Evolutionary conservation across 257 asterid species (phyloP).

Genomic region (Sherardia arvensis): DNA sequence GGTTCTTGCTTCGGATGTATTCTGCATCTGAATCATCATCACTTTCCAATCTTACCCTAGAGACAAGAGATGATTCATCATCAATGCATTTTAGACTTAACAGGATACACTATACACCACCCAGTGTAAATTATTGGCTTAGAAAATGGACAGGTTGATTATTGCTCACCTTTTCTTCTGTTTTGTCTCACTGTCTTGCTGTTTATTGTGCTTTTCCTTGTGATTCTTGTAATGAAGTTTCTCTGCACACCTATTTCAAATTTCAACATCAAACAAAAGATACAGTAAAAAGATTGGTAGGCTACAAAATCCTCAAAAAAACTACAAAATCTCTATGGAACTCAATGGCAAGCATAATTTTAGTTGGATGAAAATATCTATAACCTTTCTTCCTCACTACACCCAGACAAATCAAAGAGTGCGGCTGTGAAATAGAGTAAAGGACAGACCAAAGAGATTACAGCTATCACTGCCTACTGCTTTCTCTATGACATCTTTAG

Average conservation of each 20-base stretch:
- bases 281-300: background rate
- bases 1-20: conserved; percentile 34
- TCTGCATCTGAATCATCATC: conserved; percentile 39
- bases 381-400: background rate
- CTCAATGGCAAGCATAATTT: background rate
- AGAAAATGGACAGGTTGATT: background rate
- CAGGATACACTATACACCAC: background rate
- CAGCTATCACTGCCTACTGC: background rate
- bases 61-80: conserved; percentile 17
- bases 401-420: background rate
- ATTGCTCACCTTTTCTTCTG: conserved; percentile 52
- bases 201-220: conserved; percentile 59
- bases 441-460: background rate
- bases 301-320: background rate
- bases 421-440: background rate
- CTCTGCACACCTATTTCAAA: conserved; percentile 66
- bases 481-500: background rate
- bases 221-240: conserved; percentile 72
- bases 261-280: conserved; percentile 13
- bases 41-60: conserved; percentile 66
- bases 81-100: background rate
- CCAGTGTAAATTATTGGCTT: background rate
- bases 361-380: background rate
- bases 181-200: conserved; percentile 29
- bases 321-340: background rate